phyloP scores from a whole-genome alignment of 257 asterid species.

The Fraxinus quadrangulata region DNA sequence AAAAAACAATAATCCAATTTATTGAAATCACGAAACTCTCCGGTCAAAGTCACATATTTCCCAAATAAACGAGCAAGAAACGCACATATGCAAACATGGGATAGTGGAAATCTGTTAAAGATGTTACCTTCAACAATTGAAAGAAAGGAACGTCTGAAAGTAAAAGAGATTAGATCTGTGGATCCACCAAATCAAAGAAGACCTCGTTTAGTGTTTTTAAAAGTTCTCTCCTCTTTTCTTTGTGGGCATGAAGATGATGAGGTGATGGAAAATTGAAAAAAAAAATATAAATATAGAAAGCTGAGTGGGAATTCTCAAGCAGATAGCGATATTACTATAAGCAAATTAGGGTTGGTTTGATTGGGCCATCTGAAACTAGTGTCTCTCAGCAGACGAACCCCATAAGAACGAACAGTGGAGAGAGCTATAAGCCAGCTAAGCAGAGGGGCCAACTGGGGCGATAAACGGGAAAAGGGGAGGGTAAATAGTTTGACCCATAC shows the following conservation, averaged over 20 bases:
- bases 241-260: slow-evolving; percentile 37
- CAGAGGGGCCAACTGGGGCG: slow-evolving; percentile 37
- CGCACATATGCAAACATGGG: slow-evolving; percentile 2
- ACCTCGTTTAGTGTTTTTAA: slow-evolving; percentile 25
- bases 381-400: slow-evolving; percentile 70
- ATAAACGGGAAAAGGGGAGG: not conserved
- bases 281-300: slow-evolving; percentile 24
- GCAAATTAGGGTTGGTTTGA: slow-evolving; percentile 35
- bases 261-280: slow-evolving; percentile 29
- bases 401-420: slow-evolving; percentile 76
- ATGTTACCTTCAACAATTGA: slow-evolving; percentile 35
- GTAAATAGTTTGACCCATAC: too few species aligned
- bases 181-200: slow-evolving; percentile 54
- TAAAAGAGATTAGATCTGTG: slow-evolving; percentile 62
- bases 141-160: slow-evolving; percentile 29
- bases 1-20: not conserved
- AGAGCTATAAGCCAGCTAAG: slow-evolving; percentile 83
- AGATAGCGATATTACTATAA: slow-evolving; percentile 18
- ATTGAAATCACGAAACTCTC: not conserved
- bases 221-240: slow-evolving; percentile 20
- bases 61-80: slow-evolving; percentile 17
- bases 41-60: not conserved
- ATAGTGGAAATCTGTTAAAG: slow-evolving; percentile 15
- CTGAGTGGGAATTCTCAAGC: slow-evolving; percentile 17
- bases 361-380: slow-evolving; percentile 54